Evolutionary conservation across 2,329 filamentous ascomycete species (phyloP).

Genomic region (Cladosporium sp.): DNA sequence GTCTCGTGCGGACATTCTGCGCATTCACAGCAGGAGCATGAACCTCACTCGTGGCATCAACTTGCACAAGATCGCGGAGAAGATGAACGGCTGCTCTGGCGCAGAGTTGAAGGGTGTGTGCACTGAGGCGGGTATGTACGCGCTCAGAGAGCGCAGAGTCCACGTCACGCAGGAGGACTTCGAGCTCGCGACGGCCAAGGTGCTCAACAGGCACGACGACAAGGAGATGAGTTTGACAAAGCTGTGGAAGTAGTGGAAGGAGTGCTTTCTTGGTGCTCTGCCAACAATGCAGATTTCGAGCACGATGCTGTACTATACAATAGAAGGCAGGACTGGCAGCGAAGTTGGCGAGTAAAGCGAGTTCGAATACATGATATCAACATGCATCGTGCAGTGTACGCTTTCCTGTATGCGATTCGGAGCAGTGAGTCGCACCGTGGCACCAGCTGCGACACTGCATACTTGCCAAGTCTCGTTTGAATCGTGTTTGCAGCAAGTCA

Average conservation of each 20-base stretch:
- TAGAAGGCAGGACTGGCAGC: constrained; percentile 4
- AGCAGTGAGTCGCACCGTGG: background rate
- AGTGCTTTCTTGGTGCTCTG: background rate
- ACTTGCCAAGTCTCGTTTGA: background rate
- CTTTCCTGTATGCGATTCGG: background rate
- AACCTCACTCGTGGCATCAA: constrained; percentile 98
- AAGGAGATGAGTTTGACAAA: constrained; percentile 92
- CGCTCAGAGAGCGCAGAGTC: constrained; percentile 88
- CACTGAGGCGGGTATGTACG: constrained; percentile 98
- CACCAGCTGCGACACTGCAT: background rate
- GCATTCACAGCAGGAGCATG: constrained; percentile 98
- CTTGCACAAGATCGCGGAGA: constrained; percentile 96
- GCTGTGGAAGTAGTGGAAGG: constrained; percentile 68
- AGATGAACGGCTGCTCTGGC: constrained; percentile 99
- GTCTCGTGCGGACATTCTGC: constrained; percentile 93
- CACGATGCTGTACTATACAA: constrained; percentile 17
- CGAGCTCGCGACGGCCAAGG: constrained; percentile 96
- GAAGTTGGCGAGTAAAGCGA: constrained; percentile 1
- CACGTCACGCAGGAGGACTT: constrained; percentile 99
- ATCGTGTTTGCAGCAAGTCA: background rate
- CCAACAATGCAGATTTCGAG: background rate
- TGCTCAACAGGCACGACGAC: constrained; percentile 99
- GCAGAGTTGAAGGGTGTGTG: constrained; percentile 98
- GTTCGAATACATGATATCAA: constrained; percentile 15
- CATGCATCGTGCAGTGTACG: background rate